Evolutionary conservation across 441 rosid species (phyloP), one percentile per base, ranked within the genome.

Genomic region (Populus trichocarpa): DNA sequence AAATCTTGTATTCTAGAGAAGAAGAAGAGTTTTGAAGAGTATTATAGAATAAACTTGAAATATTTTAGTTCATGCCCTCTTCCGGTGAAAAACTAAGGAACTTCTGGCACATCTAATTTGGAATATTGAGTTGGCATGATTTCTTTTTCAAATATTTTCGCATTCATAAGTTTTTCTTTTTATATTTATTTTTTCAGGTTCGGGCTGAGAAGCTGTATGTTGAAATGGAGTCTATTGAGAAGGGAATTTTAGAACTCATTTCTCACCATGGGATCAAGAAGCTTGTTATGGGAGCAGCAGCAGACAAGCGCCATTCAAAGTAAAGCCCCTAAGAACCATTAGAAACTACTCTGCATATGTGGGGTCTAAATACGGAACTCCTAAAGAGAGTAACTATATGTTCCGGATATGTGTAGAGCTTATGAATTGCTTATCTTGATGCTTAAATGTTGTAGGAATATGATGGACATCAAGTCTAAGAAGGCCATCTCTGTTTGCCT

Each of bases 231-330:
- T 83, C 84, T 79, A 81, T 91, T 4, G 98, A 91, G 80, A 64
- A 87, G 79, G 99, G 99, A 22, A 89, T 96, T 80, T 78, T 91
- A 73, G 88, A 90, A 57, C 87, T 92, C 5, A 84, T 96, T 76
- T 79, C 85, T 10, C 78, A 53, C 78, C 80, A 87, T 77, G 88
- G 95, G 66, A 91, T 96, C 53, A 89, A 77, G 82, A 88, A 89
- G 84, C 97, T 96, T 83, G 99, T 92, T 46, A 93, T 96, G 97
- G 99, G 99, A 83, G 97, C 97, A 65, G 98, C 99, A 66, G 87
- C 93, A 23, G 92, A 93, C 85, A 93, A 81, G 79, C 92, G 87
- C 81, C 82, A 83, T 79, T 86, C 91, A 10, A 92, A 67, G 95
- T 92, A 85, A 59, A 81, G 33, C 57, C 46, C 11, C 42, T 61